Base-by-base conservation (phyloP, 2,329 filamentous ascomycete species). In the Phaeosphaeriaceae sp. region DNA sequence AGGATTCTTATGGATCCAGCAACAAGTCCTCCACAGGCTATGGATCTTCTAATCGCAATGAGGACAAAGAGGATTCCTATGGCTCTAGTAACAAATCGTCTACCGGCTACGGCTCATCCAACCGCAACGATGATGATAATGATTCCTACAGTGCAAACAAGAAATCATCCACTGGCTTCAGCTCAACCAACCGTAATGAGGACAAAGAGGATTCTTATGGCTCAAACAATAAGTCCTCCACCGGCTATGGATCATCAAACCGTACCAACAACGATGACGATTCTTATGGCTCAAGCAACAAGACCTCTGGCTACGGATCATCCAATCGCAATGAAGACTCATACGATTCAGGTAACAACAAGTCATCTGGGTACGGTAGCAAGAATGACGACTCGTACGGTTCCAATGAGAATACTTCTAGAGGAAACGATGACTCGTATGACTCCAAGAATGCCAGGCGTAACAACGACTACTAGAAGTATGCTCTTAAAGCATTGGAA, bases 361-460 rank as follows among this genome's bases (percentile, higher is more conserved):
- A 41, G 33, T 50, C 45, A 0, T 49, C 43, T 18, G 32, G 42
- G 32, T 56, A 52, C 20, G 48, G 46, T 16, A 36, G 50, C 6
- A 45, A 49, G 11, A 39, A 43, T 13, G 39, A 50, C 6, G 44
- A 47, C 21, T 43, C 47, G 2, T 44, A 48, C 8, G 30, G 45
- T 13, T 45, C 36, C 5, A 26, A 34, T 3, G 32, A 48, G 16
- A 20, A 36, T 13, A 18, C 33, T 11, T 48, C 39, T 15, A 30
- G 41, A 15, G 29, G 41, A 13, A 30, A 47, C 2, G 45, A 42
- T 15, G 29, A 34, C 16, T 34, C 34, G 9, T 44, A 35, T 17
- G 36, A 20, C 12, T 35, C 21, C 16, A 21, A 16, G 11, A 38
- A 32, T 26, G 23, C 4, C 23, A 26, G 23, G 11, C 23, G 23